These are phyloP conservation scores for Melastoma candidum DNA, from an alignment of 441 rosid species.

Conservation along the genomic window DNA sequence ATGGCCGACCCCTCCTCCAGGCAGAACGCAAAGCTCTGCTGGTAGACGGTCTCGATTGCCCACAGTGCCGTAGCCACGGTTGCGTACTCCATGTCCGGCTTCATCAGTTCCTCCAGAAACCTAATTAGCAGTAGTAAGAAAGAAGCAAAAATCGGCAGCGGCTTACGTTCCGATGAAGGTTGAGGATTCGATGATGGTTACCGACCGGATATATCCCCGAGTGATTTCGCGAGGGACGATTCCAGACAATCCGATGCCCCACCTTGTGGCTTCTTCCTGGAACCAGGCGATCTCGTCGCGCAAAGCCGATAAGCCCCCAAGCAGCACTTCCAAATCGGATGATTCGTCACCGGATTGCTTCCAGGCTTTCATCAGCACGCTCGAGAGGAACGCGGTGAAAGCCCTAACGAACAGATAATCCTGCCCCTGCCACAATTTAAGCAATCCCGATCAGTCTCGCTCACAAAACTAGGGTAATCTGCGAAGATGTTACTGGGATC, in stretches of 20 bases:
- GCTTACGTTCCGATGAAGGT: too few relatives aligned
- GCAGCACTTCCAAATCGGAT: constrained; percentile 45
- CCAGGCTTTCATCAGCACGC: constrained; percentile 50
- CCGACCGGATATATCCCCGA: constrained; percentile 1
- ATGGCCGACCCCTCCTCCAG: constrained; percentile 37
- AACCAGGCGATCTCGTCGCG: constrained; percentile 60
- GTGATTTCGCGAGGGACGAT: constrained; percentile 25
- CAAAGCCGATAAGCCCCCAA: constrained; percentile 46
- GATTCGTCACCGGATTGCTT: constrained; percentile 29
- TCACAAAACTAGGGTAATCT: neutral
- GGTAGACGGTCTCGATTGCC: constrained; percentile 64
- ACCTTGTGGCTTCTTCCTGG: constrained; percentile 45
- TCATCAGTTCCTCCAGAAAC: constrained; percentile 47
- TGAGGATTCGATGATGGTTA: neutral
- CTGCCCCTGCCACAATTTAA: constrained; percentile 39
- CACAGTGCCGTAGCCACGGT: constrained; percentile 50
- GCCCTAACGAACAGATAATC: constrained; percentile 59
- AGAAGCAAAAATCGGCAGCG: neutral
- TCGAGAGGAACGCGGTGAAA: constrained; percentile 47
- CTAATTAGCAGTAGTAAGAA: constrained; percentile 13
- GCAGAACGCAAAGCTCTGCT: constrained; percentile 58
- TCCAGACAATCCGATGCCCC: constrained; percentile 44
- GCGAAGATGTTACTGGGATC: neutral
- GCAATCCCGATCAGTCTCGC: neutral
- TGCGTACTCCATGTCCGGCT: constrained; percentile 36